phyloP scores from a whole-genome alignment of 495 filamentous ascomycete species.

The Hyaloscypha bicolor region DNA sequence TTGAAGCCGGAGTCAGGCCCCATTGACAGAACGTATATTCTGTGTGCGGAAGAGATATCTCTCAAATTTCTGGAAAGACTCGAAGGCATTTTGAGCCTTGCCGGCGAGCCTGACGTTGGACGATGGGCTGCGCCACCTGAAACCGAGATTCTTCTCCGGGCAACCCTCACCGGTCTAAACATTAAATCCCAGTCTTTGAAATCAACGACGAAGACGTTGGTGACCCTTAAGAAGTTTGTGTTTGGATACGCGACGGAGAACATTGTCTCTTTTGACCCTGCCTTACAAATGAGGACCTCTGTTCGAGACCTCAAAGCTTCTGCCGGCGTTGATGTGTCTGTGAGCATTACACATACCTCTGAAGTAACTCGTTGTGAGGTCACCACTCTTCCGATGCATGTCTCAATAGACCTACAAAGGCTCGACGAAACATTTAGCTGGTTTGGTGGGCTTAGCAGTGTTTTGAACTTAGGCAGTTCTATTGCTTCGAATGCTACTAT shows the following conservation, averaged over 20 bases:
- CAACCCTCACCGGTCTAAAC: slow-evolving; percentile 48
- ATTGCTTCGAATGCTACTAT: slow-evolving; percentile 72
- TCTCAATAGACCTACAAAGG: slow-evolving; percentile 76
- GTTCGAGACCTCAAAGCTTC: slow-evolving; percentile 61
- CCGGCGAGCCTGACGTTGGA: slow-evolving; percentile 4
- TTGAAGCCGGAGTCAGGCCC: slow-evolving; percentile 27
- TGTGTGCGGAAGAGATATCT: slow-evolving; percentile 57
- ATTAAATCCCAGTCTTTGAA: slow-evolving; percentile 35
- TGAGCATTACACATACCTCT: slow-evolving; percentile 57
- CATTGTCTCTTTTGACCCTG: slow-evolving; percentile 72
- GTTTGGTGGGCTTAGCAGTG: slow-evolving; percentile 90
- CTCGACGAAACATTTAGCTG: slow-evolving; percentile 86
- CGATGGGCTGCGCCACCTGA: slow-evolving; percentile 38
- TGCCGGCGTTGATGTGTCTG: slow-evolving; percentile 63
- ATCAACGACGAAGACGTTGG: slow-evolving; percentile 40
- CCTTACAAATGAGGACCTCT: slow-evolving; percentile 70
- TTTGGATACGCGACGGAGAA: slow-evolving; percentile 75
- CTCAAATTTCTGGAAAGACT: slow-evolving; percentile 68
- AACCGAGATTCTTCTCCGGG: slow-evolving; percentile 52
- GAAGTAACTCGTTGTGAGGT: slow-evolving; percentile 63
- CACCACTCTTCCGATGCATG: slow-evolving; percentile 77
- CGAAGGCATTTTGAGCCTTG: slow-evolving; percentile 20
- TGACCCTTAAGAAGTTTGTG: slow-evolving; percentile 64
- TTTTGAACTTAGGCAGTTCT: slow-evolving; percentile 85
- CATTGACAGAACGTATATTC: slow-evolving; percentile 41